Evolutionary conservation across 1,139 yeast genomes (phyloP), one percentile per base, ranked within the genome.

Genomic region (Geotrichum armillariae): DNA sequence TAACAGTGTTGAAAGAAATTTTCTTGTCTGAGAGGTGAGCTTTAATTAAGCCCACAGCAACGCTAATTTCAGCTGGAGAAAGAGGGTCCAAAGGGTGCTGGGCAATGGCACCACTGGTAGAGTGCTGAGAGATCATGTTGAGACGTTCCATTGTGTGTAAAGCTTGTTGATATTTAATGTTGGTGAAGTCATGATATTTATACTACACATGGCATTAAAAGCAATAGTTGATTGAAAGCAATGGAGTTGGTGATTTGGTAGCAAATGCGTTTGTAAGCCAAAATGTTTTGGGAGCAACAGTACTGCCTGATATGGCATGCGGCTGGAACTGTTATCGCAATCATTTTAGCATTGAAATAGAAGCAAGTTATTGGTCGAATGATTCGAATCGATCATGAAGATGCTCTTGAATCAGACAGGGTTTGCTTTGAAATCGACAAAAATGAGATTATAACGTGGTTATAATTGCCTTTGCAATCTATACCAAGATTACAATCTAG

Each of bases 71-170:
- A 49, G 66, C 75, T 20, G 80, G 75, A 39, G 83, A 70, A 56
- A 85, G 76, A 11, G 89, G 91, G 68, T 85, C 93, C 62, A 85
- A 73, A 25, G 91, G 90, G 66, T 84, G 87, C 29, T 73, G 70
- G 37, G 82, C 73, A 31, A 49, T 44, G 23, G 60, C 45, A 2
- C 55, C 47, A 31, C 85, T 79, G 23, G 83, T 78, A 37, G 87
- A 72, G 64, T 83, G 89, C 36, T 38, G 27, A 6, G 54, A 49
- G 34, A 51, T 45, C 23, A 45, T 41, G 21, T 25, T 75, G 62
- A 82, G 74, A 72, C 88, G 80, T 68, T 82, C 85, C 88, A 82
- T 82, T 39, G 44, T 42, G n/a, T n/a, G n/a, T n/a, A n/a, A n/a
- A n/a, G n/a, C n/a, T n/a, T n/a, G n/a, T n/a, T n/a, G n/a, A n/a